These are phyloP conservation scores for Arachis monticola DNA, from an alignment of 331 rosid species.

Conservation along the genomic window DNA sequence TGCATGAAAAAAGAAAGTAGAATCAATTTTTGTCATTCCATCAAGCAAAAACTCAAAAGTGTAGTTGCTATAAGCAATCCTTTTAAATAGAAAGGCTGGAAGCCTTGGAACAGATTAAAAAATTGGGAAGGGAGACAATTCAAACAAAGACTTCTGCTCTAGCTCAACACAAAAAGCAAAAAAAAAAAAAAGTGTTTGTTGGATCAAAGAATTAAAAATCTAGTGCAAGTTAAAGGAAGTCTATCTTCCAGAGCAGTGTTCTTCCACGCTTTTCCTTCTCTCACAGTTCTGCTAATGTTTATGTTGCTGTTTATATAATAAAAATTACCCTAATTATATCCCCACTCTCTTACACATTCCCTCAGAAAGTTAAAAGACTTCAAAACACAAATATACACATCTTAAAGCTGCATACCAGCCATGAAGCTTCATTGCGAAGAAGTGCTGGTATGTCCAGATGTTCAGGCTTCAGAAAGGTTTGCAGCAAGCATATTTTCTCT, in stretches of 20 bases:
- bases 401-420: constrained; percentile 57
- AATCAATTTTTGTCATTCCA: constrained; percentile 8
- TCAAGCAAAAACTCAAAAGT: background rate
- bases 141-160: background rate
- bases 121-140: background rate
- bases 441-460: constrained; percentile 68
- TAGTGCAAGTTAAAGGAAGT: background rate
- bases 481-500: constrained; percentile 56
- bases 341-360: background rate
- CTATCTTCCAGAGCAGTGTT: background rate
- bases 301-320: background rate
- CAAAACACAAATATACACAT: constrained; percentile 9
- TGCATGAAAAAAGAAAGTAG: constrained; percentile 32
- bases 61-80: background rate
- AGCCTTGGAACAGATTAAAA: background rate
- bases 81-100: background rate
- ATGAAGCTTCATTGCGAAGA: constrained; percentile 66
- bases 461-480: constrained; percentile 72
- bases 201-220: background rate
- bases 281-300: background rate
- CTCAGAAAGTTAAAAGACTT: background rate
- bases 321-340: background rate
- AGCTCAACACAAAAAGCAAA: background rate
- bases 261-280: background rate
- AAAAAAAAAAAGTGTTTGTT: background rate